phyloP scores from a whole-genome alignment of 768 basidiomycete genomes.

The Naganishia antarctica region DNA sequence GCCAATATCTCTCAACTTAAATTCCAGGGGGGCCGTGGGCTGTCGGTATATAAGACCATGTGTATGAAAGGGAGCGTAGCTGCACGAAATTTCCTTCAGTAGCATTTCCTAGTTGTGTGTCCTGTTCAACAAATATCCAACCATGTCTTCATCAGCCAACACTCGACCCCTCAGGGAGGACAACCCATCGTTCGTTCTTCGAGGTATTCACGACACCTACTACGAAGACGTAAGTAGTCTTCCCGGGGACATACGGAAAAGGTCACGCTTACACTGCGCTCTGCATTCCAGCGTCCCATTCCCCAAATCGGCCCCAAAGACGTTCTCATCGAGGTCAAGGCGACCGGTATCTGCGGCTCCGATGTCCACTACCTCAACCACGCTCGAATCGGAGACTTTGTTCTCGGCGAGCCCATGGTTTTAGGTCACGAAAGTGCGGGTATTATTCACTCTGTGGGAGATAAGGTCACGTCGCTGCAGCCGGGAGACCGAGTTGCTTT shows the following conservation, averaged over 20 bases:
- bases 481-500: slow-evolving; percentile 82
- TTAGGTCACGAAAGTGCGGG: slow-evolving; percentile 93
- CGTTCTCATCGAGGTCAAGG: slow-evolving; percentile 83
- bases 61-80: no score
- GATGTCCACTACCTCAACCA: slow-evolving; percentile 57
- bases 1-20: no score
- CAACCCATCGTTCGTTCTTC: slow-evolving; percentile 46
- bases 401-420: slow-evolving; percentile 56
- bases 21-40: no score
- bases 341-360: slow-evolving; percentile 90
- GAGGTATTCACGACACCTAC: slow-evolving; percentile 45
- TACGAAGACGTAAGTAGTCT: slow-evolving; percentile 40
- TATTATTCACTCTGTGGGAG: slow-evolving; percentile 66
- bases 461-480: slow-evolving; percentile 68
- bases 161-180: slow-evolving; percentile 26
- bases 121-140: no score
- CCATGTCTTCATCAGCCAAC: slow-evolving; percentile 15
- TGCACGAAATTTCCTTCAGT: no score
- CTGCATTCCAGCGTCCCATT: slow-evolving; percentile 38
- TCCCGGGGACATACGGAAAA: not conserved
- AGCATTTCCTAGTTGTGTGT: no score
- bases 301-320: slow-evolving; percentile 58
- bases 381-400: slow-evolving; percentile 39
- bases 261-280: no score
- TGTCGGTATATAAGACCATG: no score